Evolutionary conservation across 768 basidiomycete species (phyloP), one percentile per base, ranked within the genome.

Genomic region (Obba rivulosa): DNA sequence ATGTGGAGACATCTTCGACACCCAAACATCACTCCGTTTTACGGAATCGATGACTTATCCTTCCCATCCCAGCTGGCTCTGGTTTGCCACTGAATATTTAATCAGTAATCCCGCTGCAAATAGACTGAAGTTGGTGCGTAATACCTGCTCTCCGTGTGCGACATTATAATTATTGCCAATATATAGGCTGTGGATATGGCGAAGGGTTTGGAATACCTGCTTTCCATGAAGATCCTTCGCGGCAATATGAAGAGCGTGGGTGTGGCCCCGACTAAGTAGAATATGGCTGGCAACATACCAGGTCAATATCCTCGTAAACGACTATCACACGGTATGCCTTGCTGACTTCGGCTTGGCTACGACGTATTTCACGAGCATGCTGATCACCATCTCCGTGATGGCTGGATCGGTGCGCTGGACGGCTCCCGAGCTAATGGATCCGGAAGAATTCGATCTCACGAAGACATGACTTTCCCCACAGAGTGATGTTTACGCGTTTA

Each of bases 1-100:
- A 16, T 41, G n/a, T 47, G 45, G 50, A 51, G 46, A 24, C 34
- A 25, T 16, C 22, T 51, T 3, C 8, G 25, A 5, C 49, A 51
- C 31, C 34, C 44, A 18, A 51, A 51, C n/a, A 35, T 51, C 17
- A 35, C 39, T 4, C 36, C 34, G 11, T 51, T 51, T 23, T 4
- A 28, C 4, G 43, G 49, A 10, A 43, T 51, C n/a, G 23, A 48
- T 35, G 22, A 8, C 20, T 37, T 41, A 14, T 20, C 45, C 14
- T 54, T 46, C 11, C 36, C 34, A 25, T 13, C 28, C 7, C 7
- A 13, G 13, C 25, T 45, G 8, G 18, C 28, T 5, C 40, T 54
- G 36, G 43, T 54, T 8, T 54, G 35, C 2, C 31, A 24, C 11
- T 53, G 52, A 23, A 5, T 53, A 49, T 37, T 9, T 53, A 14